Conservation (phyloP, 2,329 filamentous ascomycete species). For the Aotearoamyces nothofagi region DNA sequence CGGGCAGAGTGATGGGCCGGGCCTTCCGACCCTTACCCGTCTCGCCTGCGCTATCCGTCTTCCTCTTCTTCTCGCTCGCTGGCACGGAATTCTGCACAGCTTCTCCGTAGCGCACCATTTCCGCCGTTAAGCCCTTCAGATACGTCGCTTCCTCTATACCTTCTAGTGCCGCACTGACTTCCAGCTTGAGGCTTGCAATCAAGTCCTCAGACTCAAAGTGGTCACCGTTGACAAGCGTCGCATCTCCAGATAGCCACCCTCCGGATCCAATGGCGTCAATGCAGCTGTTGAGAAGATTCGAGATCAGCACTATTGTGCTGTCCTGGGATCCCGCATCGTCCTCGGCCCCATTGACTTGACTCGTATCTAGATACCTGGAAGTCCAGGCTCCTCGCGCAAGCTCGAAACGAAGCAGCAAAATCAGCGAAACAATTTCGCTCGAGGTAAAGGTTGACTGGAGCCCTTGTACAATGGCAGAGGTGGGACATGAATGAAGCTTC, state of each 20-base stretch:
- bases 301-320: conserved; percentile 54
- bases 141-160: conserved; percentile 55
- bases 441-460: conserved; percentile 49
- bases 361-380: conserved; percentile 48
- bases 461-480: conserved; percentile 40
- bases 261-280: conserved; percentile 61
- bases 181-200: conserved; percentile 47
- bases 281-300: conserved; percentile 55
- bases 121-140: conserved; percentile 47
- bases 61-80: conserved; percentile 14
- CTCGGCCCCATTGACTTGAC: conserved; percentile 29
- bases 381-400: conserved; percentile 66
- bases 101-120: conserved; percentile 47
- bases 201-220: conserved; percentile 43
- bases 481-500: conserved; percentile 52
- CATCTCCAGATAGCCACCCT: conserved; percentile 56
- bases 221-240: conserved; percentile 30
- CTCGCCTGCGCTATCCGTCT: conserved; percentile 6
- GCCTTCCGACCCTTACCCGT: conserved; percentile 15
- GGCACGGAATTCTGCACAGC: conserved; percentile 9
- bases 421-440: conserved; percentile 55
- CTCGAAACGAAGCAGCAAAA: conserved; percentile 58
- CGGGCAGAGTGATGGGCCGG: conserved; percentile 26
- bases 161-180: conserved; percentile 57
- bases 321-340: conserved; percentile 40